These are phyloP conservation scores for Suhomyces tanzawaensis DNA, from an alignment of 805 yeast species.

Conservation along the genomic window DNA sequence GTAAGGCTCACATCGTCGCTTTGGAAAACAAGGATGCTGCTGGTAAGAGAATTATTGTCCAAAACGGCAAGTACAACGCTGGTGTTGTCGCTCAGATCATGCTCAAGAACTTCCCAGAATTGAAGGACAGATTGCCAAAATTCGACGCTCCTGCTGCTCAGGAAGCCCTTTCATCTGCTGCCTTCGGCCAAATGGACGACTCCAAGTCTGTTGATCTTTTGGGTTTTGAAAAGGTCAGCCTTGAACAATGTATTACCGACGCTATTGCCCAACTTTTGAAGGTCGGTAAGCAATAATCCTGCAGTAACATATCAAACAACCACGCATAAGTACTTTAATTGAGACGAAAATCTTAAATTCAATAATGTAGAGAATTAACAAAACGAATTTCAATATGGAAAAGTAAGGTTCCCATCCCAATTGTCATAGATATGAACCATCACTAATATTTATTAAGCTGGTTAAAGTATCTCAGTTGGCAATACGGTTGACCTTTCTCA, in stretches of 20 bases:
- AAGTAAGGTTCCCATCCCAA: too few relatives aligned
- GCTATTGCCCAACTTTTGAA: conserved; percentile 38
- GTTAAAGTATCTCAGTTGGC: too few relatives aligned
- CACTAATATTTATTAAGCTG: too few relatives aligned
- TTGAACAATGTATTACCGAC: conserved; percentile 42
- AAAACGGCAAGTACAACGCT: background rate
- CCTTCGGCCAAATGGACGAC: conserved; percentile 21
- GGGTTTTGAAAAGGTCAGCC: conserved; percentile 33
- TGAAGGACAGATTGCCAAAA: conserved; percentile 40
- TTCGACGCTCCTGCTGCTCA: conserved; percentile 33
- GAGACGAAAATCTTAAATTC: too few relatives aligned
- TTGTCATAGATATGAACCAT: too few relatives aligned
- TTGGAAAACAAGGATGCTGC: conserved; percentile 12
- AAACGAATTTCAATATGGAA: too few relatives aligned
- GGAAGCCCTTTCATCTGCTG: conserved; percentile 15
- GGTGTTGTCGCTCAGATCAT: background rate
- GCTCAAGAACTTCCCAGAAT: conserved; percentile 12
- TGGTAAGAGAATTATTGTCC: conserved; percentile 24
- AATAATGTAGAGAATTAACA: too few relatives aligned
- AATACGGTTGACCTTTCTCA: too few relatives aligned
- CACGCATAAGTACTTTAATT: too few relatives aligned
- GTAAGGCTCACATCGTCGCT: conserved; percentile 14
- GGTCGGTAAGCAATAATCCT: too few relatives aligned
- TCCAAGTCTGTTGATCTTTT: conserved; percentile 34
- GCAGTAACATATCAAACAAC: too few relatives aligned